Base-by-base conservation (phyloP, 345 rosid species). In the Barbarea vulgaris region DNA sequence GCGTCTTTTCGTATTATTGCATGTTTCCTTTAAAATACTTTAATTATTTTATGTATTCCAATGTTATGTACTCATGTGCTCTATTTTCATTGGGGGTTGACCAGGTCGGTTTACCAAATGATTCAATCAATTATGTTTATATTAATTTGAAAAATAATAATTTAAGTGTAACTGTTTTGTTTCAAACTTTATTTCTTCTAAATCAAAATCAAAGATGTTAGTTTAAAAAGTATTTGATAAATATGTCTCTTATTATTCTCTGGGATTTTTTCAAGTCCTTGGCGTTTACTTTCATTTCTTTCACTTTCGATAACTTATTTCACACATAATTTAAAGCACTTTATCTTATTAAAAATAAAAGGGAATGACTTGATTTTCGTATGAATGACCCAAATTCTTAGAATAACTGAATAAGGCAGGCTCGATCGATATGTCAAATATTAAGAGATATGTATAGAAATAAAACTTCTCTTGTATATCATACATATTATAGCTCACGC, bases 1-100 rank as follows among this genome's bases (percentile, higher is more conserved):
- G 56, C 64, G 64, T 64, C 64, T 73, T 53, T 64, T 21, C 22
- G 34, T 64, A 64, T 50, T 52, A 28, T 24, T 54, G 54, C 64
- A 64, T 73, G 31, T 39, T 57, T 44, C 47, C 4, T 17, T 27
- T 48, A 1, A 56, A 21, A 2, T 59, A 52, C 12, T 18, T 39
- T 28, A 27, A 42, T 2, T 51, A 21, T 13, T 9, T 18, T 31
- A 34, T 21, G 63, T 19, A 1, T 39, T 39, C 17, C 62, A 33
- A 33, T 24, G 25, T 0, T 18, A 5, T 62, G 21, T 18, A 27
- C 28, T 2, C 75, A 47, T 48, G 68, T 60, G 59, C 25, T 27
- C n/a, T 46, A 60, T 0, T 60, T 19, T 5, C 30, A 36, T 36
- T 59, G 21, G 21, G 21, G 6, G 24, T 57, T 31, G 41, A 28